Evolutionary conservation across 2,329 filamentous ascomycete genomes (phyloP).

Genomic region (Apiospora arundinis): DNA sequence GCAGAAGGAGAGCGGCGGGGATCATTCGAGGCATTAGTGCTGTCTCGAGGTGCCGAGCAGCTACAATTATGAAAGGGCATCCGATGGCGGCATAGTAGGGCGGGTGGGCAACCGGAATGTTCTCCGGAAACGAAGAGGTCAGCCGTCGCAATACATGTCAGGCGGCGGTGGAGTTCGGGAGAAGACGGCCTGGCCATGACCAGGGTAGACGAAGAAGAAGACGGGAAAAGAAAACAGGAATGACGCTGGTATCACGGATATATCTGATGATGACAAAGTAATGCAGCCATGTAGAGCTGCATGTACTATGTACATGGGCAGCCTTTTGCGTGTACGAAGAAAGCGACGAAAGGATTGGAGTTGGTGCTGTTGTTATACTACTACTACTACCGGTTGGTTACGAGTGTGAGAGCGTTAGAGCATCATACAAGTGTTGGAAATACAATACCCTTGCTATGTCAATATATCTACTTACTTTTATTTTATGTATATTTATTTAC

Average conservation of each 20-base stretch:
- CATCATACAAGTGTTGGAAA: conserved; percentile 21
- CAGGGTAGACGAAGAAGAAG: background rate
- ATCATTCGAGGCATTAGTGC: conserved; percentile 41
- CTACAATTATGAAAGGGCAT: background rate
- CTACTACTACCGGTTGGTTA: background rate
- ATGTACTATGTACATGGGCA: background rate
- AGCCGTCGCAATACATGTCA: background rate
- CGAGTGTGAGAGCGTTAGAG: conserved; percentile 6
- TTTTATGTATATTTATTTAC: background rate
- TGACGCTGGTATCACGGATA: background rate
- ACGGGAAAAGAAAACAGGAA: background rate
- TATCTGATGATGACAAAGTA: background rate
- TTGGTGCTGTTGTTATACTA: conserved; percentile 6
- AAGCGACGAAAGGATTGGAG: background rate
- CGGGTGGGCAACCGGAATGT: conserved; percentile 21
- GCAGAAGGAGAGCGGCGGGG: conserved; percentile 34
- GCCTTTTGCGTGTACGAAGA: background rate
- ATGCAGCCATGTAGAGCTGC: background rate
- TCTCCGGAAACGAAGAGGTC: conserved; percentile 20
- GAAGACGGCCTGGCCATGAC: background rate
- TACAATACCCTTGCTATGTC: conserved; percentile 22
- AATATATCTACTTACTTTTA: background rate
- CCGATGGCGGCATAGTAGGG: background rate
- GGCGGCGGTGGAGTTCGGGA: background rate
- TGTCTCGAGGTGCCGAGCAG: conserved; percentile 20